Base-by-base conservation (phyloP, 495 filamentous ascomycete genomes). In the Tuber brumale region DNA sequence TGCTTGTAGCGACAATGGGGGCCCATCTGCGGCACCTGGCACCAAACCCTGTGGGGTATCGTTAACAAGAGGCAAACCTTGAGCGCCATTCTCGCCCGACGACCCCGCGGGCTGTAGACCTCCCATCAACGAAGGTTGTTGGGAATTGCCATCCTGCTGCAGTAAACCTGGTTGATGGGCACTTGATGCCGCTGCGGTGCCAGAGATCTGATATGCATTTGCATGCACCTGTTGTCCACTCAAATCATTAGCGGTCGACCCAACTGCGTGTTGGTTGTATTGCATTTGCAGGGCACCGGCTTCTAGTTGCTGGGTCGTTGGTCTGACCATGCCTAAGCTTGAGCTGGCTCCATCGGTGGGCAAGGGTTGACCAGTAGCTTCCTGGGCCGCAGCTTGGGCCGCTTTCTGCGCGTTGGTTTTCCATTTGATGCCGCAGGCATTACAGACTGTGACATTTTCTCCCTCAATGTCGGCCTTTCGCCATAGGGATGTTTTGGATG, bases 341-440 rank as follows among this genome's bases (percentile, higher is more conserved):
- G 71, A 73, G 69, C 74, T 74, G 18, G 75, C 76, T 4, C 43
- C 74, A 69, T 71, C 71, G 35, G 74, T 51, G 27, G 77, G 77
- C 41, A 77, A 66, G 10, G 71, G 66, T 8, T 77, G 75, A 39
- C 71, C 75, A 2, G 75, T 79, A 18, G 70, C 76, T 12, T 70
- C 78, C 41, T 70, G 70, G n/a, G 77, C 43, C 23, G 77, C 81
- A 74, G 75, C 81, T 23, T 82, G 77, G 16, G 75, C 80, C 4
- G 81, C 77, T 37, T 79, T 77, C 73, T 82, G 77, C 2, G 80
- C 76, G 37, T 79, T 81, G 3, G 82, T 83, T 76, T 83, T 83
- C 82, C 78, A 83, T 69, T 83, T 82, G 21, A 83, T 82, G 5
- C 82, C 82, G 45, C 80, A 83, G 23, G 82, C 82, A 74, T 83